Base-by-base conservation (phyloP, 139 green algal species). In the Chlorella ohadii region DNA sequence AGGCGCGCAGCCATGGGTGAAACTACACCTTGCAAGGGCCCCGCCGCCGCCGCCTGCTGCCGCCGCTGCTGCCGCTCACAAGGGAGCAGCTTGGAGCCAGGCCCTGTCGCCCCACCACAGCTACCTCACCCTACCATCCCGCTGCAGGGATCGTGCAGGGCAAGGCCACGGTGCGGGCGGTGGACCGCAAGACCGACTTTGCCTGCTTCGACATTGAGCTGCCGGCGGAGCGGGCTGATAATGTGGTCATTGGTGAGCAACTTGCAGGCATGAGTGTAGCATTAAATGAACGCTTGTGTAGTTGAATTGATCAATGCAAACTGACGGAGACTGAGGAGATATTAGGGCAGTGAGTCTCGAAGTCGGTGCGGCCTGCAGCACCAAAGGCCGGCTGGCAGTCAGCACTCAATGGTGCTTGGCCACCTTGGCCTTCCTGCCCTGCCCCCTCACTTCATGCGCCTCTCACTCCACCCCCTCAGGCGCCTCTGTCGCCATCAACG, bases 401-500 rank as follows among this genome's bases (percentile, higher is more conserved):
- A n/a, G n/a, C n/a, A n/a, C n/a, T n/a, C n/a, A n/a, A n/a, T n/a
- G n/a, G n/a, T n/a, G n/a, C n/a, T 51, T 51, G 44, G 44, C 44
- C 44, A 51, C 44, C 44, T 16, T n/a, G n/a, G n/a, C n/a, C n/a
- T n/a, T n/a, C n/a, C n/a, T n/a, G n/a, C n/a, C n/a, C 44, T 16
- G 7, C 9, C 44, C 44, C 44, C 44, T 9, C 44, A 51, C 44
- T 51, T 51, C 44, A n/a, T 51, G 44, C 44, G 7, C 44, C 7
- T 9, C 44, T 51, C 44, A 51, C 44, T 51, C 51, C 51, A 23
- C 51, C 51, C 15, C 51, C 51, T 13, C 51, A 59, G 51, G 96
- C 19, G 95, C 93, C 28, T 96, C 91, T 77, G 92, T 99, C 0
- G 95, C 96, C 16, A 94, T 98, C 78, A 98, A 99, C 72, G 96